Evolutionary conservation across 805 yeast genomes (phyloP), one percentile per base, ranked within the genome.

Genomic region (Metschnikowia matae): DNA sequence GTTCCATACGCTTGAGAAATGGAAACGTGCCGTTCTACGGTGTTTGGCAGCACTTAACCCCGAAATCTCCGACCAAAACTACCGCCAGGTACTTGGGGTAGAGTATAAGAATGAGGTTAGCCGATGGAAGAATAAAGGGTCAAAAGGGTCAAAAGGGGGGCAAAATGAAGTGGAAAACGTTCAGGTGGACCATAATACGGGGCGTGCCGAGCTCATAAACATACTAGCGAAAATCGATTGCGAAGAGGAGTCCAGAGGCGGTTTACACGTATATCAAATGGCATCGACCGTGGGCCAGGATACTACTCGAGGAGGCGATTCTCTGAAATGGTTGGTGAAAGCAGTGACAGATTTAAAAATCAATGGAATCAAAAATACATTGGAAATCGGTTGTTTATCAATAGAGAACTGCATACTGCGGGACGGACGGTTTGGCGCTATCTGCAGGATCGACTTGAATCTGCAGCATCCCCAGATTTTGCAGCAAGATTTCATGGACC

Each of bases 231-330:
- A 73, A 46, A 79, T 90, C 5, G 85, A 83, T 54, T 76, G 72
- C 2, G 90, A 87, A 60, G 76, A 86, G 3, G 71, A 71, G 7
- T 74, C 70, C 39, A 71, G 83, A 40, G 97, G 97, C 0, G 97
- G 97, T 0, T 64, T 92, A 1, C 77, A 81, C 45, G 79, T 80
- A 10, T 92, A 92, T 64, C 99, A 92, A 62, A 67, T 75, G 18
- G 98, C 98, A 0, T 88, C 96, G 1, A 79, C 86, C 1, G 81
- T 82, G 46, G 99, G 99, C 0, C 99, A 92, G 60, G 80, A 81
- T 51, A 63, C 67, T 0, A 75, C 77, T 43, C 66, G 98, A 54
- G 98, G 99, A 0, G 96, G 97, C 1, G 99, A 92, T 62, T 89
- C 97, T 0, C 89, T 96, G 2, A 87, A 85, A 57, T 74, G 83